Percentiles rank a stretch among this genome's conserved stretches.
Evolutionary conservation across 768 basidiomycete genomes (phyloP).

Genomic region (Podaxis pistillaris): DNA sequence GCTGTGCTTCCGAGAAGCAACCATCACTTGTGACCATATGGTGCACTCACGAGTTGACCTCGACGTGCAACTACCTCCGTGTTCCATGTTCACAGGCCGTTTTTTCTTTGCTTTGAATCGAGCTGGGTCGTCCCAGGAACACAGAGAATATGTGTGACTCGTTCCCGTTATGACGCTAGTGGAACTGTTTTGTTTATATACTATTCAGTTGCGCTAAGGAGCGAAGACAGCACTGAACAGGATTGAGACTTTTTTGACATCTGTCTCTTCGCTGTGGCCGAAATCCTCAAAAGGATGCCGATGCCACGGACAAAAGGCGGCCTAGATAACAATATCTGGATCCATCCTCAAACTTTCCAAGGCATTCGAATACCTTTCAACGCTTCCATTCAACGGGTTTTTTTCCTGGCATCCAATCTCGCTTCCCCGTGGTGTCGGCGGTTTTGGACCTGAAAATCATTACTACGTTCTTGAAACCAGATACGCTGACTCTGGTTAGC

Average conservation of each 20-base stretch:
- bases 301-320: background rate
- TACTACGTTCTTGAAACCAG: background rate
- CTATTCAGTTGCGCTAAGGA: background rate
- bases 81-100: conserved; percentile 3
- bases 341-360: background rate
- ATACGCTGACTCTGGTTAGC: background rate
- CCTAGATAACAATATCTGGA: background rate
- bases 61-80: background rate
- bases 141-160: background rate
- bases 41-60: background rate
- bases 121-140: conserved; percentile 1
- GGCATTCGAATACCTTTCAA: background rate
- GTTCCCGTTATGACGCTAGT: background rate
- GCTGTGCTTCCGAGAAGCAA: conserved; percentile 9
- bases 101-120: background rate
- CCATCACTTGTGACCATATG: conserved; percentile 8
- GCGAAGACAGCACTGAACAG: background rate
- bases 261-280: background rate
- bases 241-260: background rate
- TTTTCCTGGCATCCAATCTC: background rate
- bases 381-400: background rate
- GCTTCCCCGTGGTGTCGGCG: background rate
- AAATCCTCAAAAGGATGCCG: background rate
- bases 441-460: background rate
- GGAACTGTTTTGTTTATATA: background rate